Conservation (phyloP, 148 eudicot genomes). For the Agrostemma githago region DNA sequence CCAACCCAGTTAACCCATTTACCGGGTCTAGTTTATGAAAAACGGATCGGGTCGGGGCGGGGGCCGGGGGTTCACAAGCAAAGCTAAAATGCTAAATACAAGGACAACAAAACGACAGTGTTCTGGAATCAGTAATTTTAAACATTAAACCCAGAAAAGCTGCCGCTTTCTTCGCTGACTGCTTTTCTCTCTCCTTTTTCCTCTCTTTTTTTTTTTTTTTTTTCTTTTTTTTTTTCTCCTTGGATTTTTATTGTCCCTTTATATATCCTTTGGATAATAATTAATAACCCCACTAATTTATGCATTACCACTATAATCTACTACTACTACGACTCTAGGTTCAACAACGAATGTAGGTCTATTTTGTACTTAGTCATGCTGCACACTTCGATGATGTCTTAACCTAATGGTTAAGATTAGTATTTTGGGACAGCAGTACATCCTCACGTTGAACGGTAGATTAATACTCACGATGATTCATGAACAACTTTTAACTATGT, state of each 20-base stretch:
- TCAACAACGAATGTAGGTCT: too few species aligned
- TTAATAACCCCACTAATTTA: neutral
- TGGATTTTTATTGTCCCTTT: constrained; percentile 19
- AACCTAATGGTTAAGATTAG: too few species aligned
- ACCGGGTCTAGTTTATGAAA: neutral
- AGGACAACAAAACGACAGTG: constrained; percentile 28
- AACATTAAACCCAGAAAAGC: constrained; percentile 12
- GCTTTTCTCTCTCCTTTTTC: neutral
- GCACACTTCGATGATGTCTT: too few species aligned
- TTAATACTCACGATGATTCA: too few species aligned
- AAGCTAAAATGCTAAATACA: neutral
- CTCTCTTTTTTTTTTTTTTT: neutral
- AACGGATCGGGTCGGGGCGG: neutral
- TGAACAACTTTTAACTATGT: too few species aligned
- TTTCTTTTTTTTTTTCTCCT: neutral
- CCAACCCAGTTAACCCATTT: too few species aligned
- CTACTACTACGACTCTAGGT: too few species aligned
- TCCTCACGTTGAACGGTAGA: too few species aligned
- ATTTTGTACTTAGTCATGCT: too few species aligned
- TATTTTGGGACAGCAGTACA: too few species aligned
- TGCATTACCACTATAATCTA: too few species aligned
- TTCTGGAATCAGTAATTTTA: neutral
- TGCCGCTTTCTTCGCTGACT: constrained; percentile 24
- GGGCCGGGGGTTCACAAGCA: neutral
- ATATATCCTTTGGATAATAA: neutral